phyloP scores from a whole-genome alignment of 1,284 basidiomycete species.

The Cryptococcus sp. region DNA sequence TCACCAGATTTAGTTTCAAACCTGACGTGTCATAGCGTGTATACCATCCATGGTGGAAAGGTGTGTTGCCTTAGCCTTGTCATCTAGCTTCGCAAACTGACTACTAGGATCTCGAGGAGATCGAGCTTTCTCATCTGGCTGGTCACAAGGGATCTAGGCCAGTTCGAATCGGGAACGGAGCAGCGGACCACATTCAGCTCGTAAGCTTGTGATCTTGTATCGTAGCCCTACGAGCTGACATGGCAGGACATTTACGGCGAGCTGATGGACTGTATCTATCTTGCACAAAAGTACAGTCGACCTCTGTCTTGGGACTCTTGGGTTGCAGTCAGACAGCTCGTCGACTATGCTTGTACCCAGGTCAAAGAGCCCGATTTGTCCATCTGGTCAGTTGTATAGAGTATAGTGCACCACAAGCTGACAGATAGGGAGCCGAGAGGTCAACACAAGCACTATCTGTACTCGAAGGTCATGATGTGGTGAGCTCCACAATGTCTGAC shows the following conservation, averaged over 20 bases:
- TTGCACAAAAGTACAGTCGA: slow-evolving; percentile 70
- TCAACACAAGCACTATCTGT: slow-evolving; percentile 75
- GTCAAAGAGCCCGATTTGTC: slow-evolving; percentile 49
- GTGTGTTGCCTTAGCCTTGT: slow-evolving; percentile 4
- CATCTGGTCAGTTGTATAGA: slow-evolving; percentile 57
- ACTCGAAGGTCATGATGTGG: slow-evolving; percentile 91
- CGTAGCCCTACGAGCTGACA: too few relatives aligned
- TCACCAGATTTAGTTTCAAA: too few relatives aligned
- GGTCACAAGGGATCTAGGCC: slow-evolving; percentile 68
- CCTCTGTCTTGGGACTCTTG: slow-evolving; percentile 63
- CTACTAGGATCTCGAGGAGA: slow-evolving; percentile 62
- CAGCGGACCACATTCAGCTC: slow-evolving; percentile 80
- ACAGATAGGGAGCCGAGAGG: slow-evolving; percentile 73
- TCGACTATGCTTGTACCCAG: slow-evolving; percentile 44
- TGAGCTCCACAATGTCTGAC: slow-evolving; percentile 36
- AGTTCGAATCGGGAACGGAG: slow-evolving; percentile 75
- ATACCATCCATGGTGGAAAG: slow-evolving; percentile 57
- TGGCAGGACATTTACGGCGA: slow-evolving; percentile 84
- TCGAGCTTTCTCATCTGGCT: slow-evolving; percentile 72
- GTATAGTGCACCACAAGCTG: background rate
- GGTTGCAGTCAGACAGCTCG: slow-evolving; percentile 50
- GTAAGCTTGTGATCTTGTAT: slow-evolving; percentile 48
- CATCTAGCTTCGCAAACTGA: background rate
- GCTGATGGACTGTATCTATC: slow-evolving; percentile 84
- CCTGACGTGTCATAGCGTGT: slow-evolving; percentile 32